phyloP scores from a whole-genome alignment of 352 stramenopile genomes.

The Globisporangium ultimum region DNA sequence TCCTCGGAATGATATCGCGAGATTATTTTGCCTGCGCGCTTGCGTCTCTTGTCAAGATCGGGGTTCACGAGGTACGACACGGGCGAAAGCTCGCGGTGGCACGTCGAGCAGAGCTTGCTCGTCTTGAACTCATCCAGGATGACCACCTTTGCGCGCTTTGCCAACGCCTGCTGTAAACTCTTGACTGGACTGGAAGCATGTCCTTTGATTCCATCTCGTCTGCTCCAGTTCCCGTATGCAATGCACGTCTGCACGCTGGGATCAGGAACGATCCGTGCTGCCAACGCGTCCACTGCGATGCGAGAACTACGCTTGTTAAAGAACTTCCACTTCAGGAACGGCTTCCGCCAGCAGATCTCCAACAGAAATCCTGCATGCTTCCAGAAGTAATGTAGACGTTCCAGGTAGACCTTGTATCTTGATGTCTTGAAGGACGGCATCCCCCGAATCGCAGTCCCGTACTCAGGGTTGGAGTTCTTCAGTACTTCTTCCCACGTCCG shows the following conservation, averaged over 20 bases:
- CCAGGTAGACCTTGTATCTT: conserved; percentile 3
- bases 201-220: conserved; percentile 17
- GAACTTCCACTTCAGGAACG: conserved; percentile 14
- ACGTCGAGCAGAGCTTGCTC: conserved; percentile 24
- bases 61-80: conserved; percentile 10
- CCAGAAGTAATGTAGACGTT: conserved; percentile 16
- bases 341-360: conserved; percentile 1
- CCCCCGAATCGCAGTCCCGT: neutral
- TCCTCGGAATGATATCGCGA: neutral
- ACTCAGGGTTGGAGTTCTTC: conserved; percentile 3
- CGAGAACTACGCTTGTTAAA: conserved; percentile 7
- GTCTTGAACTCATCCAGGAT: conserved; percentile 25
- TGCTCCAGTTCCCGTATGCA: too few relatives aligned
- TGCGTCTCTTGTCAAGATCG: conserved; percentile 9
- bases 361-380: conserved; percentile 4
- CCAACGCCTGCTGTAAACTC: conserved; percentile 11
- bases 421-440: conserved; percentile 21
- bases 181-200: conserved; percentile 20
- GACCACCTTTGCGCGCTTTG: conserved; percentile 19
- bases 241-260: conserved; percentile 3
- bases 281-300: conserved; percentile 13
- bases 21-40: conserved; percentile 10
- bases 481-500: conserved; percentile 14
- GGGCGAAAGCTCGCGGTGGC: conserved; percentile 14
- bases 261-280: conserved; percentile 9